A percentile compares a stretch with the other conserved stretches of the same genome.
These are phyloP conservation scores for Claviceps sp. DNA, from an alignment of 2,329 filamentous ascomycete species.

Conservation along the genomic window DNA sequence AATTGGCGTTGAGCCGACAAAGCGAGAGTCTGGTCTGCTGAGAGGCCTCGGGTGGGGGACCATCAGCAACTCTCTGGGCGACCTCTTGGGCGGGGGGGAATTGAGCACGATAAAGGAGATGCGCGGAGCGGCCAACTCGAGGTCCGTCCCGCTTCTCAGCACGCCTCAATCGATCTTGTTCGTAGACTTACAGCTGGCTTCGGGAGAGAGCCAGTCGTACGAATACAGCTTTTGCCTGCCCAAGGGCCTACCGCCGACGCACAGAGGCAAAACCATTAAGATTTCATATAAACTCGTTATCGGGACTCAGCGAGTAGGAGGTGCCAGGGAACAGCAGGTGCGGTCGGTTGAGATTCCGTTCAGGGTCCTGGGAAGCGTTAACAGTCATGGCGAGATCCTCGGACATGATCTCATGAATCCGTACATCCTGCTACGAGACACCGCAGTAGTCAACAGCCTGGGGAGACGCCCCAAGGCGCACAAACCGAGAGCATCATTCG, in stretches of 20 bases:
- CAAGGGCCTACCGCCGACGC: conserved; percentile 76
- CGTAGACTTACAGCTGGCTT: conserved; percentile 75
- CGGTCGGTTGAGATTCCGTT: conserved; percentile 89
- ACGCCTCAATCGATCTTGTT: conserved; percentile 94
- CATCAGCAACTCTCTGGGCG: conserved; percentile 76
- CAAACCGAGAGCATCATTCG: conserved; percentile 16
- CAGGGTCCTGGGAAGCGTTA: conserved; percentile 83
- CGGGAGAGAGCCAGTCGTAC: conserved; percentile 79
- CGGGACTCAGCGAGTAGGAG: conserved; percentile 76
- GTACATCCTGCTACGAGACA: conserved; percentile 77
- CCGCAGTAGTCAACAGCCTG: conserved; percentile 50
- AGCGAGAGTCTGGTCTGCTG: conserved; percentile 66
- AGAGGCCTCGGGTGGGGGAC: conserved; percentile 78
- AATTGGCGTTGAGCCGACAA: conserved; percentile 61
- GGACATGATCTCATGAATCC: conserved; percentile 92
- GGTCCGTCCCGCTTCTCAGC: conserved; percentile 79
- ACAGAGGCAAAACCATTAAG: conserved; percentile 87
- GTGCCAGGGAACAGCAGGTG: conserved; percentile 66
- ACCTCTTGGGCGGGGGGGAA: conserved; percentile 73
- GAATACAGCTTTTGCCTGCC: conserved; percentile 80
- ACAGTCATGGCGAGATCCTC: conserved; percentile 73
- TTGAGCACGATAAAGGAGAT: conserved; percentile 93
- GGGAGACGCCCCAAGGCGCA: conserved; percentile 14
- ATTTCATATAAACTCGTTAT: conserved; percentile 84
- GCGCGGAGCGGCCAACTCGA: conserved; percentile 74